Evolutionary conservation across 306 rosid species (phyloP).

Genomic region (Medicago ruthenica): DNA sequence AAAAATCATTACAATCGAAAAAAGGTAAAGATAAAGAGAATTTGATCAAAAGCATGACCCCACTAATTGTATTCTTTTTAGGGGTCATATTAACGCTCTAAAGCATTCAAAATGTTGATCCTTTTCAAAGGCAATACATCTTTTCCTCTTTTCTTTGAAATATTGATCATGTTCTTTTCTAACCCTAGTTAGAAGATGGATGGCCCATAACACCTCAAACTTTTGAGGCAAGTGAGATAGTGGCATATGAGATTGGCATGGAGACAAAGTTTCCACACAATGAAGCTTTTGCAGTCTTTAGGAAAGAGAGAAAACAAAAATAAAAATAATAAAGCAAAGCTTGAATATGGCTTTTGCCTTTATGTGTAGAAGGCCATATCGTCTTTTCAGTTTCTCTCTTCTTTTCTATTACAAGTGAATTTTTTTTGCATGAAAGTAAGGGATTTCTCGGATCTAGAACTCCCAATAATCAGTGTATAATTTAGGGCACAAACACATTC

Average conservation of each 20-base stretch:
- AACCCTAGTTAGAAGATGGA: constrained; percentile 33
- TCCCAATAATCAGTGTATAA: constrained; percentile 69
- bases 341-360: constrained; percentile 44
- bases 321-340: constrained; percentile 44
- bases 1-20: constrained; percentile 55
- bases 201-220: constrained; percentile 46
- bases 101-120: constrained; percentile 60
- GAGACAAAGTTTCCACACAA: constrained; percentile 88
- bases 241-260: constrained; percentile 56
- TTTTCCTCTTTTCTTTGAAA: constrained; percentile 50
- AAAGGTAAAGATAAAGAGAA: constrained; percentile 54
- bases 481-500: constrained; percentile 48
- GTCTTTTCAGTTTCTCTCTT: constrained; percentile 50
- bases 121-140: constrained; percentile 58
- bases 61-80: constrained; percentile 74
- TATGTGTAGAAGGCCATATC: constrained; percentile 47
- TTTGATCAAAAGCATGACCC: constrained; percentile 57
- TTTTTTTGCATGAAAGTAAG: constrained; percentile 83
- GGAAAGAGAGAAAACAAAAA: constrained; percentile 52
- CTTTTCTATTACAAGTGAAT: constrained; percentile 48
- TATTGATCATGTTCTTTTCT: constrained; percentile 27
- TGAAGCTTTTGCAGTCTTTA: constrained; percentile 81
- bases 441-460: constrained; percentile 86
- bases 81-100: constrained; percentile 58
- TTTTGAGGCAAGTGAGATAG: constrained; percentile 46